A percentile compares a stretch with the other conserved stretches of the same genome.
phyloP scores from a whole-genome alignment of 345 rosid genomes.

The Psidium friedrichsthalianum region DNA sequence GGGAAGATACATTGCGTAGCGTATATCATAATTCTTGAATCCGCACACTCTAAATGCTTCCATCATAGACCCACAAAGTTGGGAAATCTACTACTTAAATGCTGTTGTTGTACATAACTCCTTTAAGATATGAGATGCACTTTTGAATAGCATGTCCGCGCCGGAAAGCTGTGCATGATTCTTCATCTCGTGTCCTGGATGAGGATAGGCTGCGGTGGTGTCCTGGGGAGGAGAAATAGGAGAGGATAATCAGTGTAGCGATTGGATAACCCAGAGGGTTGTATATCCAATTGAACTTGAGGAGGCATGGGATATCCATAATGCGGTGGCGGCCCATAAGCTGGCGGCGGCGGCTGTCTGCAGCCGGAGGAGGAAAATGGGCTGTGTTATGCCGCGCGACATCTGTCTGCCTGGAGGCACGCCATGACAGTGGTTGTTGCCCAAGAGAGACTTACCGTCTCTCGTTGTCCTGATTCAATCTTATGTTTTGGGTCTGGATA shows the following conservation, averaged over 20 bases:
- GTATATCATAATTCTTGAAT: no score
- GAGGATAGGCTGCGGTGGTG: no score
- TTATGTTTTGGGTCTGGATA: conserved; percentile 69
- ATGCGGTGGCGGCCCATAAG: conserved; percentile 23
- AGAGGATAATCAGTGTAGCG: neutral
- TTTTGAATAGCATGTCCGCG: no score
- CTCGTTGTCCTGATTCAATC: conserved; percentile 77
- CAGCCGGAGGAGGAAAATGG: conserved; percentile 28
- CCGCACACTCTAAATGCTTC: no score
- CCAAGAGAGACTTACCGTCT: conserved; percentile 48
- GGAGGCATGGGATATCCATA: conserved; percentile 3
- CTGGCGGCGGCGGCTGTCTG: conserved; percentile 22
- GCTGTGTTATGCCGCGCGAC: conserved; percentile 58
- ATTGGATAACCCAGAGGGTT: conserved; percentile 9
- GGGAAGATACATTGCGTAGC: no score
- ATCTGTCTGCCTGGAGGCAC: conserved; percentile 60
- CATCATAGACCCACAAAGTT: no score
- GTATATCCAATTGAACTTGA: conserved; percentile 14
- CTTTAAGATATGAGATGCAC: no score
- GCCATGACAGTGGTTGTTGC: conserved; percentile 39
- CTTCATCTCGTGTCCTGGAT: no score
- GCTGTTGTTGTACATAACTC: no score
- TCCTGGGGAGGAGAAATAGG: neutral
- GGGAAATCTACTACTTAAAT: no score
- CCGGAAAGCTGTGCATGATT: no score